Evolutionary conservation across 768 basidiomycete genomes (phyloP).

Genomic region (Podaxis sp.): DNA sequence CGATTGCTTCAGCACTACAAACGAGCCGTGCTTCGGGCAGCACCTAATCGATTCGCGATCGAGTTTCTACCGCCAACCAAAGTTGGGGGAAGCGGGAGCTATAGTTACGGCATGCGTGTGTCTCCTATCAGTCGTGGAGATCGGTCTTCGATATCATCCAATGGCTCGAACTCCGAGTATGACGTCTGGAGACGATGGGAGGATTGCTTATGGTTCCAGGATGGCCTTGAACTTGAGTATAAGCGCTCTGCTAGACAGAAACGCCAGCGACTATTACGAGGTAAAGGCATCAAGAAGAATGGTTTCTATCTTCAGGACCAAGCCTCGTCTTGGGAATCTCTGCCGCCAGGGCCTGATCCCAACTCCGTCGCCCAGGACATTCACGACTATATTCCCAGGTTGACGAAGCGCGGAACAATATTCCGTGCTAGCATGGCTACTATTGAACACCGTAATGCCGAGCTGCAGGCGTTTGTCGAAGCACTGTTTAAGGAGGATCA

Average conservation of each 20-base stretch:
- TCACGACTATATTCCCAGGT: constrained; percentile 58
- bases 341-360: constrained; percentile 81
- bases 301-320: constrained; percentile 65
- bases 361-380: constrained; percentile 67
- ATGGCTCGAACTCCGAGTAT: constrained; percentile 44
- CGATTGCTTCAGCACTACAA: constrained; percentile 44
- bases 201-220: constrained; percentile 76
- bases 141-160: constrained; percentile 34
- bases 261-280: constrained; percentile 59
- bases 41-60: constrained; percentile 58
- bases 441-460: constrained; percentile 55
- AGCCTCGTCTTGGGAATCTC: constrained; percentile 81
- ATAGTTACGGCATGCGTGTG: constrained; percentile 62
- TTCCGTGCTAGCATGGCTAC: constrained; percentile 70
- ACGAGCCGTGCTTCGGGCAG: constrained; percentile 52
- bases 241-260: constrained; percentile 58
- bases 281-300: constrained; percentile 74
- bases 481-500: constrained; percentile 56
- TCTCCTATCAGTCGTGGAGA: constrained; percentile 36
- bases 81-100: constrained; percentile 54
- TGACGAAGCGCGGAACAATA: constrained; percentile 67
- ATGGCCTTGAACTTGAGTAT: constrained; percentile 64
- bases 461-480: constrained; percentile 56
- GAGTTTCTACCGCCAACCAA: constrained; percentile 56
- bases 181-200: constrained; percentile 82